Conservation (phyloP, 805 yeast genomes). For the Candida koratica region DNA sequence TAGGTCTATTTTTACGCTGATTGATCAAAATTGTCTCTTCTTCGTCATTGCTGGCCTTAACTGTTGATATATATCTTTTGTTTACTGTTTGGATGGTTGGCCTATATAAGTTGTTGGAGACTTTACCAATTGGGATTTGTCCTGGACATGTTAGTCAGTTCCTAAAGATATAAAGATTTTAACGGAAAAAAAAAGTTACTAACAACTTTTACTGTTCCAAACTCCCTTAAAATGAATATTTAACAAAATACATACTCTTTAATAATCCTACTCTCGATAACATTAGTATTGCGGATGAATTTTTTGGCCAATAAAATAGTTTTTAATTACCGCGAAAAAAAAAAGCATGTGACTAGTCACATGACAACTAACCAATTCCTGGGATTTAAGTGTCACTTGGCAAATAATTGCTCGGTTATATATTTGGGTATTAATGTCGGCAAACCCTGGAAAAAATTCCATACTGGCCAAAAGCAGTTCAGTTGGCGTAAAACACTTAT, state of each 20-base stretch:
- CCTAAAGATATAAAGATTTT: neutral
- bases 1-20: constrained; percentile 86
- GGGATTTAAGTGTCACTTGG: too few relatives aligned
- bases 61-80: constrained; percentile 20
- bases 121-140: constrained; percentile 5
- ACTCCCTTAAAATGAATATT: too few relatives aligned
- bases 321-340: constrained; percentile 12
- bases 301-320: constrained; percentile 11
- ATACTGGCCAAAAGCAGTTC: too few relatives aligned
- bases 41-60: constrained; percentile 52
- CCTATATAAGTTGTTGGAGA: constrained; percentile 5
- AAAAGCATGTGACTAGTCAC: constrained; percentile 4
- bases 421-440: too few relatives aligned
- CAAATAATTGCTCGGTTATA: too few relatives aligned
- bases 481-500: too few relatives aligned
- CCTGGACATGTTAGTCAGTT: constrained; percentile 2
- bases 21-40: constrained; percentile 68
- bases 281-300: constrained; percentile 16
- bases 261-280: constrained; percentile 34
- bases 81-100: constrained; percentile 5
- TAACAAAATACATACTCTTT: constrained; percentile 5
- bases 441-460: too few relatives aligned
- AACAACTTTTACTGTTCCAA: too few relatives aligned
- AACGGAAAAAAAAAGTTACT: constrained; percentile 1
- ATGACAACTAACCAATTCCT: too few relatives aligned